Conservation (phyloP, 1,139 yeast species). For the Magnusiomyces tetraspermus region DNA sequence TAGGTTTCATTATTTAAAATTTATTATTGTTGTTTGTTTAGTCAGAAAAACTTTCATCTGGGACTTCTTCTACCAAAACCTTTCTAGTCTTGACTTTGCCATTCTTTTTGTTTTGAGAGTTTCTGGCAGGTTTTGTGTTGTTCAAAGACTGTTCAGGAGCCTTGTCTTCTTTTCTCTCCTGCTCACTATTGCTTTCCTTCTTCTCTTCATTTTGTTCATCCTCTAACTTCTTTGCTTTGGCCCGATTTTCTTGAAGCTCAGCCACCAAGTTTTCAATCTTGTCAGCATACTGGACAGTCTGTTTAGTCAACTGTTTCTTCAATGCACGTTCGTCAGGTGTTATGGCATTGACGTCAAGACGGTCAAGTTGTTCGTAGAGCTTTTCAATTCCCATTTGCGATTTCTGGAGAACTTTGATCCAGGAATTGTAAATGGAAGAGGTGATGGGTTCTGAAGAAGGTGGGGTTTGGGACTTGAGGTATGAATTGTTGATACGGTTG, state of each 20-base stretch:
- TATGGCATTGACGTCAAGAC: not conserved
- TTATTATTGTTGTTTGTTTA: too few relatives aligned
- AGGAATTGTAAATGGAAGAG: not conserved
- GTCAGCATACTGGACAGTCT: not conserved
- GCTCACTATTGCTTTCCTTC: too few relatives aligned
- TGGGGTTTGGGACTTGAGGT: not conserved
- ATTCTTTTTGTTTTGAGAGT: too few relatives aligned
- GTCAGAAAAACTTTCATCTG: not conserved
- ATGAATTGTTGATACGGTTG: not conserved
- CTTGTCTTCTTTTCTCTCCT: too few relatives aligned
- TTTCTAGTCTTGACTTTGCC: not conserved
- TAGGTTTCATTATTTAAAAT: too few relatives aligned
- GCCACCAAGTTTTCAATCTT: not conserved
- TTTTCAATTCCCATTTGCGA: not conserved
- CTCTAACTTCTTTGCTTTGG: not conserved
- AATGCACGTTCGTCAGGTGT: not conserved
- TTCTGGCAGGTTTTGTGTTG: not conserved
- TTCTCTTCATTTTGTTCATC: not conserved
- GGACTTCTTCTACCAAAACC: not conserved
- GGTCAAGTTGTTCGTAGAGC: not conserved
- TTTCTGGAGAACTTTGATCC: not conserved
- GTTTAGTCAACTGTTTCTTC: not conserved
- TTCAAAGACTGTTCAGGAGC: too few relatives aligned
- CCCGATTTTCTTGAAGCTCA: not conserved
- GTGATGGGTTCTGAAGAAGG: not conserved